Base-by-base conservation (phyloP, 805 yeast genomes). In the Spathaspora arborariae region DNA sequence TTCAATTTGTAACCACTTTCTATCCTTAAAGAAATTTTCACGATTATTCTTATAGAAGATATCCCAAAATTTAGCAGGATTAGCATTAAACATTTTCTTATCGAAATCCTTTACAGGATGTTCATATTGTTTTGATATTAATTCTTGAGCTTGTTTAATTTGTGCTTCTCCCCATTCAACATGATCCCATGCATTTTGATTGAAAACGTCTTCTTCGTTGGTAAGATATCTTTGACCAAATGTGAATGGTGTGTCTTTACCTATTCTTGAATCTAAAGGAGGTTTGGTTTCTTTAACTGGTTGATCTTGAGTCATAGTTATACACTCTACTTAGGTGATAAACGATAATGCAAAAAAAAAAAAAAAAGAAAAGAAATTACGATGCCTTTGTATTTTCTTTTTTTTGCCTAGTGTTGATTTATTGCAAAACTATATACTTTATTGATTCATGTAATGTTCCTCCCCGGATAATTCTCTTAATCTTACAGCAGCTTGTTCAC, bases 161-260 rank as follows among this genome's bases (percentile, higher is more conserved):
- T 94, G 97, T 56, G 89, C 96, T 44, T 86, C 90, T 42, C 96
- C 97, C 96, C 97, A 91, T 59, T 89, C 96, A 27, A 90, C 97
- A 62, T 94, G 96, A 63, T 94, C 99, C 88, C 94, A 85, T 0
- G 99, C 99, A 62, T 94, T 94, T 61, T 86, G 96, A 49, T 79
- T 78, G 83, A 96, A 94, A 1, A 94, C 96, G 22, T 89, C 90
- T 4, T 84, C 82, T 13, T 82, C 85, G 41, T 82, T 79, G 2
- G 77, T 78, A 48, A 94, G 70, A 52, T 68, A 80, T 46, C 99
- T 74, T 62, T 89, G 95, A 9, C 99, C 99, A 67, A 94, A 94
- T 18, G 83, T 84, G 64, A 89, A 92, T 5, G 99, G 99, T 30
- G 80, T 74, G 56, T 91, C 97, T 51, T 92, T 84, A 1, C 96